Base-by-base conservation (phyloP, 768 basidiomycete genomes). In the Cytidiella melzeri region DNA sequence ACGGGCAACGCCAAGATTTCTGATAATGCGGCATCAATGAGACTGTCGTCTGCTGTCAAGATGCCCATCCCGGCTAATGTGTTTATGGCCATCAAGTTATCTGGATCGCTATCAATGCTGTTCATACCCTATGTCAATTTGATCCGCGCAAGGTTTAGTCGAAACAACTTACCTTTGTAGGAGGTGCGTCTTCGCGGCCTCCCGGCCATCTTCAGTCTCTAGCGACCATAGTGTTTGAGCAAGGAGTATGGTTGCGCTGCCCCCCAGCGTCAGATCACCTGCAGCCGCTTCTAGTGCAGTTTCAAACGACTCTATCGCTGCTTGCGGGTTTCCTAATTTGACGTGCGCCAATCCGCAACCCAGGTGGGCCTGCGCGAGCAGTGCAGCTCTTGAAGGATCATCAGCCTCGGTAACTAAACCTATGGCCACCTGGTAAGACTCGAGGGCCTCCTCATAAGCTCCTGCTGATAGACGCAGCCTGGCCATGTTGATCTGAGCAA, bases 41-140 rank as follows among this genome's bases (percentile, higher is more conserved):
- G 74, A 28, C 74, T 76, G 27, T 86, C 82, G 57, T 95, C 92
- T 27, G 74, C 73, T 3, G 84, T 84, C 46, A 93, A 67, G 48
- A 92, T 81, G 10, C 90, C 92, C 80, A 96, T 92, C n/a, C 87
- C 87, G 0, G 88, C 87, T 1, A 97, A 76, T 0, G 83, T 77
- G 41, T 85, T 88, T 63, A 95, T 87, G 1, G 90, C 91, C 47
- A 77, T 73, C 43, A 92, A 62, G 59, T 93, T 90, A 53, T 85
- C 85, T 0, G 84, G 76, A 61, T 95, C 88, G 21, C 73, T 65
- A 0, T 83, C 73, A 55, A 96, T 85, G 58, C 93, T 95, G 56
- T 18, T 46, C 23, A 41, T 24, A 7, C 27, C 3, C 5, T 19
- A 5, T 37, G 11, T 3, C 28, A 34, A 41, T 26, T 37, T 42